Conservation (phyloP, 257 asterid genomes). For the Plantago major region DNA sequence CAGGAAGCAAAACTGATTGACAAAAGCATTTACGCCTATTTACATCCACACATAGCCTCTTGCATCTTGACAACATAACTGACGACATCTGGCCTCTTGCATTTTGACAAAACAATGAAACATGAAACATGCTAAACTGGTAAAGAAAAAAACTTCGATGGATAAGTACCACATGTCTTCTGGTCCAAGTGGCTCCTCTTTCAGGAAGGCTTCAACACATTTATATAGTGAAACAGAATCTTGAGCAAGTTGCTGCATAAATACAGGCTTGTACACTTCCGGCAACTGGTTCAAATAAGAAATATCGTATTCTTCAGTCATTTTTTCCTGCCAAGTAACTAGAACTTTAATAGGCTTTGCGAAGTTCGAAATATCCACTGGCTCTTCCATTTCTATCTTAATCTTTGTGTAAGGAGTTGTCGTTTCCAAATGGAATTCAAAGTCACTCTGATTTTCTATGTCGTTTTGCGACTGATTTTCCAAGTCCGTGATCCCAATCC, state of each 20-base stretch:
- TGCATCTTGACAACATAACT: no score
- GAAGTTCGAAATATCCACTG: constrained; percentile 23
- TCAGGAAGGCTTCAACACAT: constrained; percentile 63
- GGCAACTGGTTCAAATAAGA: constrained; percentile 37
- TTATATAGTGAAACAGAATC: constrained; percentile 47
- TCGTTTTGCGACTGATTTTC: constrained; percentile 15
- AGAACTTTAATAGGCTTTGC: constrained; percentile 24
- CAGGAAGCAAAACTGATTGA: not conserved
- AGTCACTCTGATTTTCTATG: constrained; percentile 12
- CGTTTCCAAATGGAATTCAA: constrained; percentile 31
- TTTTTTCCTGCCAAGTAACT: constrained; percentile 55
- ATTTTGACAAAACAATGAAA: constrained; percentile 1
- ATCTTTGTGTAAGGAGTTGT: not conserved
- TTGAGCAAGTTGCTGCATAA: constrained; percentile 26
- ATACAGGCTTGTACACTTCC: constrained; percentile 30
- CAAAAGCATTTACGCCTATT: not conserved
- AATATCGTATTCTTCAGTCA: constrained; percentile 41
- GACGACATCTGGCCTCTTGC: not conserved
- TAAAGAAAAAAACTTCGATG: not conserved
- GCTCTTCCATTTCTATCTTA: constrained; percentile 47
- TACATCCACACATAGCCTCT: no score
- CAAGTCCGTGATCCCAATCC: constrained; percentile 17
- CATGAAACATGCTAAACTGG: not conserved
- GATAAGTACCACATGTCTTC: constrained; percentile 63
- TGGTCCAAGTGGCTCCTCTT: constrained; percentile 83